phyloP scores from a whole-genome alignment of 805 yeast species.

The Wickerhamiella hasegawae region DNA sequence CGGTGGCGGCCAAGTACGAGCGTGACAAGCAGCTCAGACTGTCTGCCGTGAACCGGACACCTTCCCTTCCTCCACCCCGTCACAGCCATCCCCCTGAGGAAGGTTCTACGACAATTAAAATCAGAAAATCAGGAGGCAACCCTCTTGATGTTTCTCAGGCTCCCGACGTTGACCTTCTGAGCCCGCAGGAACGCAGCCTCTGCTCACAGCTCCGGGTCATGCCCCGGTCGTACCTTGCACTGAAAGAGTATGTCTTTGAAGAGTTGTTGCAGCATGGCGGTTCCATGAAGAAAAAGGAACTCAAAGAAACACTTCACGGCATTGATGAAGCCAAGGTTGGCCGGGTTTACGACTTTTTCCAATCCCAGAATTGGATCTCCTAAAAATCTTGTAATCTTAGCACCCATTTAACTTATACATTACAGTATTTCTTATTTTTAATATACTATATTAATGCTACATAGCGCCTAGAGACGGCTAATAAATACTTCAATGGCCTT shows the following conservation, averaged over 20 bases:
- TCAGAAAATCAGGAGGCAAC: slow-evolving; percentile 19
- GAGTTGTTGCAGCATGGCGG: slow-evolving; percentile 82
- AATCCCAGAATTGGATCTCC: slow-evolving; percentile 74
- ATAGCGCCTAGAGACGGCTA: neutral
- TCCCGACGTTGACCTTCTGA: slow-evolving; percentile 65
- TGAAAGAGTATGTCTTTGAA: slow-evolving; percentile 76
- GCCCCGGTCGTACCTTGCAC: slow-evolving; percentile 89
- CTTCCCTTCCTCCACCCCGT: slow-evolving; percentile 9
- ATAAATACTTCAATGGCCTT: slow-evolving; percentile 14
- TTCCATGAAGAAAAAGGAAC: slow-evolving; percentile 59
- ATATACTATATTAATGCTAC: neutral
- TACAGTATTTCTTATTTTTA: too few relatives aligned
- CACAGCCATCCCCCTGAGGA: slow-evolving; percentile 8
- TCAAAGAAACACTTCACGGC: slow-evolving; percentile 58
- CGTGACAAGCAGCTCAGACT: slow-evolving; percentile 64
- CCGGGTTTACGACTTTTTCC: slow-evolving; percentile 82
- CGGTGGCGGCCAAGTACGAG: slow-evolving; percentile 72
- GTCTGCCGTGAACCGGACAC: slow-evolving; percentile 25
- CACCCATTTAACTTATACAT: neutral
- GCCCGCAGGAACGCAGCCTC: slow-evolving; percentile 74
- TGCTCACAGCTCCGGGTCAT: slow-evolving; percentile 71
- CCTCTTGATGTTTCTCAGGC: slow-evolving; percentile 36
- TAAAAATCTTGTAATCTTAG: neutral
- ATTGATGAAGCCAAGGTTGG: slow-evolving; percentile 79
- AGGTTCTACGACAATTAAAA: slow-evolving; percentile 13